These are phyloP conservation scores for Venturia pyrina DNA, from an alignment of 2,329 filamentous ascomycete genomes.

Conservation along the genomic window DNA sequence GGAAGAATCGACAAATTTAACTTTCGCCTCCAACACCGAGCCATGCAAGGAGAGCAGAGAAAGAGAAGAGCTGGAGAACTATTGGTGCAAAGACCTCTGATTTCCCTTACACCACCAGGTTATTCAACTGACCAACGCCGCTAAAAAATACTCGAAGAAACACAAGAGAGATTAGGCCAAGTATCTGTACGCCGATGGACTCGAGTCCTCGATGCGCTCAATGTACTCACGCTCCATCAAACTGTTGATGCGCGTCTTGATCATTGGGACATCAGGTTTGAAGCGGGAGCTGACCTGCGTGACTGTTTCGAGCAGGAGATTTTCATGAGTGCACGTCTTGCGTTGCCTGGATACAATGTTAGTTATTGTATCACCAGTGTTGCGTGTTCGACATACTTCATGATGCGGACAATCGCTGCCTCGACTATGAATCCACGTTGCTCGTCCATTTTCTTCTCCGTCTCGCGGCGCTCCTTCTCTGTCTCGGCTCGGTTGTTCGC, in stretches of 20 bases:
- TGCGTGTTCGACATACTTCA: slow-evolving; percentile 58
- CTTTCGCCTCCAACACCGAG: background rate
- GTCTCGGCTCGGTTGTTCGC: slow-evolving; percentile 78
- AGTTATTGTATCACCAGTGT: background rate
- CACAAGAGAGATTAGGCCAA: slow-evolving; percentile 4
- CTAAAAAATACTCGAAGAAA: background rate
- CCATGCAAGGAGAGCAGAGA: background rate
- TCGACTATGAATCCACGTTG: slow-evolving; percentile 62
- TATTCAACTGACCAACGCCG: background rate
- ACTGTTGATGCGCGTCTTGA: slow-evolving; percentile 74
- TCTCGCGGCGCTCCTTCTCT: slow-evolving; percentile 53
- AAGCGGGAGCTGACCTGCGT: slow-evolving; percentile 59
- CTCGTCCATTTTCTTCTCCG: slow-evolving; percentile 66
- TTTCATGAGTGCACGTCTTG: slow-evolving; percentile 59
- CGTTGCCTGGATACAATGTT: slow-evolving; percentile 5
- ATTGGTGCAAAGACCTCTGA: background rate
- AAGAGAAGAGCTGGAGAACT: background rate
- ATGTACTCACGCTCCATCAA: slow-evolving; percentile 69
- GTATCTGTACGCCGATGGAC: slow-evolving; percentile 11
- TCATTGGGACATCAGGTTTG: slow-evolving; percentile 64
- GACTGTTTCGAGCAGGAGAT: slow-evolving; percentile 62
- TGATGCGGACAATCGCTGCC: slow-evolving; percentile 68
- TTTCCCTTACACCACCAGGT: background rate
- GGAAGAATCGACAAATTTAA: background rate
- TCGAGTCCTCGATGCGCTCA: slow-evolving; percentile 46